A percentile compares a stretch with the other conserved stretches of the same genome.
Evolutionary conservation across 2,329 filamentous ascomycete genomes (phyloP).

Genomic region (Coleophoma eucalyptorum): DNA sequence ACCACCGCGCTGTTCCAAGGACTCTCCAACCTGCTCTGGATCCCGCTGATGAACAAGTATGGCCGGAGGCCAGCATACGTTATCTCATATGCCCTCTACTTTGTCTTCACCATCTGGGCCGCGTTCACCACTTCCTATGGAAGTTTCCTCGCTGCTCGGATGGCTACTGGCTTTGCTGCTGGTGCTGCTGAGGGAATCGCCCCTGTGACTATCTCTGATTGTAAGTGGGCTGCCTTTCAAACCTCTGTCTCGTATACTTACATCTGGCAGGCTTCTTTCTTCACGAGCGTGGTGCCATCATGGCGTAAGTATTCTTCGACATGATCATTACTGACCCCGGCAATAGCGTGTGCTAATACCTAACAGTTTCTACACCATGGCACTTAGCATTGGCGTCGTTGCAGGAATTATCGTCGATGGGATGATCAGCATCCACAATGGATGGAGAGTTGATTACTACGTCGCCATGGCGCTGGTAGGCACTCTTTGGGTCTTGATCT

Average conservation of each 20-base stretch:
- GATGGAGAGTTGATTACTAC: conserved; percentile 49
- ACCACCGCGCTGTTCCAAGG: conserved; percentile 15
- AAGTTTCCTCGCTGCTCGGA: conserved; percentile 12
- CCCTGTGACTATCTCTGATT: conserved; percentile 54
- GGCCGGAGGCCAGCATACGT: conserved; percentile 16
- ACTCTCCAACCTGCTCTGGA: conserved; percentile 14
- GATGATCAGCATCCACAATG: conserved; percentile 40
- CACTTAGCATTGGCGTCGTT: conserved; percentile 40
- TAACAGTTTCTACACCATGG: conserved; percentile 7
- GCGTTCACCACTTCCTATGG: conserved; percentile 10
- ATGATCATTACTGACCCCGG: neutral
- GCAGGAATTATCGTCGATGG: conserved; percentile 46
- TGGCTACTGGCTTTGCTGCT: conserved; percentile 12
- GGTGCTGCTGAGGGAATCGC: conserved; percentile 51
- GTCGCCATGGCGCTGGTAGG: conserved; percentile 47
- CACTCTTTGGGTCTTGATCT: conserved; percentile 38
- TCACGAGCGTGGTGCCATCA: conserved; percentile 50
- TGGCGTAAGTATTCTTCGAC: conserved; percentile 11
- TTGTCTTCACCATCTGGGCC: conserved; percentile 8
- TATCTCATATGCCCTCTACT: conserved; percentile 10
- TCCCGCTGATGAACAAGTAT: conserved; percentile 19
- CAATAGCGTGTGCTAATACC: conserved; percentile 1
- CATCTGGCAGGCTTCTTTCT: conserved; percentile 41
- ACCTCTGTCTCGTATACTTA: no score
- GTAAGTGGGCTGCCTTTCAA: conserved; percentile 18